Percentiles rank a stretch among this genome's conserved stretches.
phyloP scores from a whole-genome alignment of 202 grass and related monocot species.

The Schoenoplectus triqueter region DNA sequence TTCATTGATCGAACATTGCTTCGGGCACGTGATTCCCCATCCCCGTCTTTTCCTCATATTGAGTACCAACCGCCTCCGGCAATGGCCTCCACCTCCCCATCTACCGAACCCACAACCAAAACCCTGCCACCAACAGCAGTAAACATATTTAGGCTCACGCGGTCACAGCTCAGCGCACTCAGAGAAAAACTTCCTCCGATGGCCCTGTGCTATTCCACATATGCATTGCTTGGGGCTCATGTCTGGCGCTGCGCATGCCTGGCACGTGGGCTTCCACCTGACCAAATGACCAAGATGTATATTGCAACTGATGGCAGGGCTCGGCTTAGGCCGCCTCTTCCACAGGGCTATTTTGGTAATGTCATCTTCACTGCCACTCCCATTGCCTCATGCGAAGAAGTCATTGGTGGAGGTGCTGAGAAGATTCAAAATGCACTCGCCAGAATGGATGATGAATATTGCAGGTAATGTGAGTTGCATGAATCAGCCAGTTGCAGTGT shows the following conservation, averaged over 20 bases:
- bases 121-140: slow-evolving; percentile 53
- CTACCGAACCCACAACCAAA: slow-evolving; percentile 41
- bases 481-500: background rate
- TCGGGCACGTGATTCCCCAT: slow-evolving; percentile 56
- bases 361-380: slow-evolving; percentile 93
- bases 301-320: slow-evolving; percentile 81
- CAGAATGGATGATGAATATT: slow-evolving; percentile 71
- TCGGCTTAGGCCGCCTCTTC: slow-evolving; percentile 64
- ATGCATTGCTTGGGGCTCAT: slow-evolving; percentile 66
- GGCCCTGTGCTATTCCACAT: slow-evolving; percentile 50
- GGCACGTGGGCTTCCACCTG: slow-evolving; percentile 58
- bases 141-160: slow-evolving; percentile 73
- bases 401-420: slow-evolving; percentile 40
- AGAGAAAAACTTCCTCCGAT: slow-evolving; percentile 42
- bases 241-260: slow-evolving; percentile 77
- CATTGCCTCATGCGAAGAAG: slow-evolving; percentile 55
- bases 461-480: slow-evolving; percentile 24
- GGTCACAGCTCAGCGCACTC: slow-evolving; percentile 51
- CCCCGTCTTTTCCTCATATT: slow-evolving; percentile 68
- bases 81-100: slow-evolving; percentile 44
- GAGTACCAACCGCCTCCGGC: slow-evolving; percentile 77
- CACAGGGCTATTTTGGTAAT: slow-evolving; percentile 87
- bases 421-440: slow-evolving; percentile 70
- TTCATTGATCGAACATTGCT: slow-evolving; percentile 49
- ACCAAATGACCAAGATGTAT: slow-evolving; percentile 82